Conservation (phyloP, 2,329 filamentous ascomycete genomes). For the Colletotrichum sp. region DNA sequence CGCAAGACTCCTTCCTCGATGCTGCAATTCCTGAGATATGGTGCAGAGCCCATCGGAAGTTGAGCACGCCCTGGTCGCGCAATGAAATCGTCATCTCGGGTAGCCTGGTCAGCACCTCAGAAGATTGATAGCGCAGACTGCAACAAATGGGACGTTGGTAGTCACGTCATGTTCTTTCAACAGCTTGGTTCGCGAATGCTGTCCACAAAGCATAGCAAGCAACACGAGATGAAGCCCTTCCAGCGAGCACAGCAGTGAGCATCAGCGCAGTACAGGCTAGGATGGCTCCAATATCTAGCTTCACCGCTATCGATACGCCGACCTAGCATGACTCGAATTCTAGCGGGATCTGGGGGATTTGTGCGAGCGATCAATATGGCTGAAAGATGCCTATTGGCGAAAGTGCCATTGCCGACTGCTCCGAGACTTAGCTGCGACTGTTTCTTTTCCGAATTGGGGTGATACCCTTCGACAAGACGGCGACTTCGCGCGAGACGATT, state of each 20-base stretch:
- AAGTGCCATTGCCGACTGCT: background rate
- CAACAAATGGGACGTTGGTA: conserved; percentile 28
- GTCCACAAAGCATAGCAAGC: background rate
- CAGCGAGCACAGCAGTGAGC: conserved; percentile 61
- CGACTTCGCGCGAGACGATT: background rate
- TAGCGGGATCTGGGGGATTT: background rate
- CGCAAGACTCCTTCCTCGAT: conserved; percentile 34
- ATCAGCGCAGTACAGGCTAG: conserved; percentile 30
- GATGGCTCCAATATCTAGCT: conserved; percentile 8
- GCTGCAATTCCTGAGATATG: conserved; percentile 33
- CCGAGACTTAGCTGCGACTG: background rate
- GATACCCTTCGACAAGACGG: conserved; percentile 15
- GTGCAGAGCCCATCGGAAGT: conserved; percentile 51
- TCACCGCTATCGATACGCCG: conserved; percentile 5
- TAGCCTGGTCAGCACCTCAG: conserved; percentile 59
- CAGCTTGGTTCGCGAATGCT: conserved; percentile 6
- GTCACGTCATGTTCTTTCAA: conserved; percentile 9
- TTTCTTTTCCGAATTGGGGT: conserved; percentile 15
- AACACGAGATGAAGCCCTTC: background rate
- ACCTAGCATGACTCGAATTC: background rate
- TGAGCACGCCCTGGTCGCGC: conserved; percentile 62
- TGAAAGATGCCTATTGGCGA: background rate
- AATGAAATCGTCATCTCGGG: conserved; percentile 42
- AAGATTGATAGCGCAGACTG: conserved; percentile 25
- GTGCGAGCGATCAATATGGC: background rate